Base-by-base conservation (phyloP, 352 stramenopile genomes). In the Halophytophthora batemanensis region DNA sequence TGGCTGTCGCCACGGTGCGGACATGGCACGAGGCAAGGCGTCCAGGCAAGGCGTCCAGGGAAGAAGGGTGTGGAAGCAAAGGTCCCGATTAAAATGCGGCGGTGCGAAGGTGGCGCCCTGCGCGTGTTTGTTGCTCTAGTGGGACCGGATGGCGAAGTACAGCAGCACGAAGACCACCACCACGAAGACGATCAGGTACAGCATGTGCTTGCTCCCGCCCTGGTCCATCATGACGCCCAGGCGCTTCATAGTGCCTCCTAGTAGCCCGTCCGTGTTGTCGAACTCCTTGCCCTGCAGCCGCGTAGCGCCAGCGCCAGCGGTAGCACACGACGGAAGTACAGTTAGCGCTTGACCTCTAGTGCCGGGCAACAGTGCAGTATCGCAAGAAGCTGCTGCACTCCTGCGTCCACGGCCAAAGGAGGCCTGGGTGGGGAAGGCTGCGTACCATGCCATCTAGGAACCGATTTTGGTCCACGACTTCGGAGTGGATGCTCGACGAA, bases 171-270 rank as follows among this genome's bases (percentile, higher is more conserved):
- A 93, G 38, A 94, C 82, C 43, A 94, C 53, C 14, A 94, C 77
- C 23, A 94, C 84, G 46, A 94, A 94, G 50, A 53, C 70, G 38
- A 93, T 76, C 56, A 94, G 69, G 50, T 93, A 90, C 51, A 90
- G 77, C 84, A 95, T 95, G 70, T 95, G 84, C 64, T 88, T 93
- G 69, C 81, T 89, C 35, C 84, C 81, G 40, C 84, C 84, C 28
- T 91, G 81, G 31, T 92, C 80, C 80, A 95, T 91, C 84, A 95
- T 95, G 56, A 74, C 66, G 21, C 78, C 77, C 25, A 95, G 66
- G 0, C 79, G 78, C 64, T 91, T 91, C 77, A 95, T 89, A n/a
- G 82, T 95, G 21, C 82, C 82, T 18, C 82, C 80, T 19, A 95
- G 59, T 35, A 95, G 58, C 0, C 81, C 77, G 23, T 93, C 82